Base-by-base conservation (phyloP, 2,329 filamentous ascomycete species). In the Paracoccidioides lutzii region DNA sequence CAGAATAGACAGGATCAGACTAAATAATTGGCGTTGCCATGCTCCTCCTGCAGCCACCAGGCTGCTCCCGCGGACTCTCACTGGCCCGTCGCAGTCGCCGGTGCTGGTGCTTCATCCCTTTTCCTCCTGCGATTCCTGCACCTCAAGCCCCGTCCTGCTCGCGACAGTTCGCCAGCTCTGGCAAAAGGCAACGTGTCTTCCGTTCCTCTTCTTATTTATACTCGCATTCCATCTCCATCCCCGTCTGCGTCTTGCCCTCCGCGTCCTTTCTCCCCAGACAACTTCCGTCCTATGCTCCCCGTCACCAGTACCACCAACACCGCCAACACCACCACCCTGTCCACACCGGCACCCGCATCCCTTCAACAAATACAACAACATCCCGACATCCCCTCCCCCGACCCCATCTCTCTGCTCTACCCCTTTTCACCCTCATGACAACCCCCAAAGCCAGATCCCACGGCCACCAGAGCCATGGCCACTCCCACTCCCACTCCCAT, bases 401-500 rank as follows among this genome's bases (percentile, higher is more conserved):
- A 30, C 35, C 15, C 48, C 55, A 37, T 37, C 53, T 32, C 5
- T 53, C 45, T 42, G 44, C 46, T 33, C 63, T 42, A 61, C 59
- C 61, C 66, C 67, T 67, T 37, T 45, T 60, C 48, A 59, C 63
- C 32, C 59, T 62, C 54, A 69, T 69, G 63, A 59, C 70, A 38
- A n/a, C 49, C 42, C 68, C 69, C n/a, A 78, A 81, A 64, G 73
- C 71, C 30, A 70, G 77, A 61, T 69, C 69, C 60, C 71, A 73
- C 60, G 53, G 55, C n/a, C 51, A 55, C 14, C 58, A 64, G 58
- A 62, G 67, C 53, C 78, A 81, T 59, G 71, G 73, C 33, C 81
- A 82, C 63, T 74, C 76, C 58, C 83, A 87, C 64, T 28, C 28
- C 6, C 83, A 88, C 68, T 77, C 79, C 59, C 87, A 91, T 83